These are phyloP conservation scores for Schwanniomyces polymorphus DNA, from an alignment of 805 yeast species.

Conservation along the genomic window DNA sequence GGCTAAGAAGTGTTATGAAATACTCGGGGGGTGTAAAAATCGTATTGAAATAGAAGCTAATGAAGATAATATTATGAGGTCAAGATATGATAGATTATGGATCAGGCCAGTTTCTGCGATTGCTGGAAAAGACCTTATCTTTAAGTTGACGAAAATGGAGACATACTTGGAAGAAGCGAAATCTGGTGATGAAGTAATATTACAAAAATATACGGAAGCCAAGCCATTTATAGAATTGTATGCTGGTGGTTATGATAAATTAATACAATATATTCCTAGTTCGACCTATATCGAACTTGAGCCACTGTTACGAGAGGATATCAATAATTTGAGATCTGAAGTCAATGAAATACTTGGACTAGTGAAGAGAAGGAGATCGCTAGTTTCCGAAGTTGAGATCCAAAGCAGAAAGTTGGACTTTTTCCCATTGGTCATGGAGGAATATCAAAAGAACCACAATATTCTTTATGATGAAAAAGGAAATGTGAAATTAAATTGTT, in stretches of 20 bases:
- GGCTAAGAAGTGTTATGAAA: constrained; percentile 37
- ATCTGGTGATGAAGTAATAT: constrained; percentile 58
- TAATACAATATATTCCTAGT: constrained; percentile 40
- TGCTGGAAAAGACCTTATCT: constrained; percentile 40
- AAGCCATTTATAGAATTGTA: constrained; percentile 45
- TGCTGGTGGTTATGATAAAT: constrained; percentile 36
- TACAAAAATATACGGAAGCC: constrained; percentile 47
- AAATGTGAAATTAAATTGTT: constrained; percentile 24
- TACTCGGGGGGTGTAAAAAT: constrained; percentile 47
- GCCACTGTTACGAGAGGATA: constrained; percentile 34
- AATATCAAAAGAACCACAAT: constrained; percentile 32
- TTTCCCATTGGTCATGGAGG: constrained; percentile 52
- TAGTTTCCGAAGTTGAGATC: constrained; percentile 41
- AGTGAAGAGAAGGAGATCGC: constrained; percentile 36
- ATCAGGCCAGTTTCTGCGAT: constrained; percentile 45
- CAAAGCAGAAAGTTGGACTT: constrained; percentile 49
- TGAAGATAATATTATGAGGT: constrained; percentile 55
- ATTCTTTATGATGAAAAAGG: constrained; percentile 15
- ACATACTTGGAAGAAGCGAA: constrained; percentile 56
- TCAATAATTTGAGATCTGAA: constrained; percentile 34
- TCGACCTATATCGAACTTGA: constrained; percentile 34
- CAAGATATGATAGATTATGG: constrained; percentile 61
- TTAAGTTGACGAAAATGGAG: constrained; percentile 45
- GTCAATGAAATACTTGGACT: constrained; percentile 28
- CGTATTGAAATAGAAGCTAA: constrained; percentile 48